phyloP scores from a whole-genome alignment of 2,329 filamentous ascomycete species.

The Fusarium proliferatum region DNA sequence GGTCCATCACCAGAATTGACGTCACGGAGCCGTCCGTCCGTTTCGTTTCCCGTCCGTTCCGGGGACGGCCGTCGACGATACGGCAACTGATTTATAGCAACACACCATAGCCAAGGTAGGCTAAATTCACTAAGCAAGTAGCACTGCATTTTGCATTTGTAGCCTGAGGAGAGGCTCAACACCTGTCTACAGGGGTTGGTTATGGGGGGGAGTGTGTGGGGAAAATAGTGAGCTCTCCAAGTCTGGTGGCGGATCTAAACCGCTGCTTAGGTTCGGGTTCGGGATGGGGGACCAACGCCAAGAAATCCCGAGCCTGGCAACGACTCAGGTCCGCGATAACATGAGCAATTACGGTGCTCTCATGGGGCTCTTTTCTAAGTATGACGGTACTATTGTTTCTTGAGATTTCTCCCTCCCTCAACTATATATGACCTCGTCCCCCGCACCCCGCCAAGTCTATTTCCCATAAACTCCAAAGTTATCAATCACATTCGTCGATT shows the following conservation, averaged over 20 bases:
- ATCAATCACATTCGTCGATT: conserved; percentile 16
- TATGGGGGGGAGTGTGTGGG: conserved; percentile 17
- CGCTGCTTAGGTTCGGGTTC: conserved; percentile 24
- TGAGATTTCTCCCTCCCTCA: conserved; percentile 6
- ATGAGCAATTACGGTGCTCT: background rate
- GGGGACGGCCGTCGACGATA: conserved; percentile 18
- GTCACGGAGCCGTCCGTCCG: conserved; percentile 34
- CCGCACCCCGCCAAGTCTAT: conserved; percentile 31
- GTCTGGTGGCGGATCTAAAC: conserved; percentile 38
- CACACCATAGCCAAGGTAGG: conserved; percentile 15
- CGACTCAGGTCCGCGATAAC: conserved; percentile 26
- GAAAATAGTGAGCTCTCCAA: conserved; percentile 17
- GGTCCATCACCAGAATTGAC: conserved; percentile 11
- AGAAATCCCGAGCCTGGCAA: conserved; percentile 35
- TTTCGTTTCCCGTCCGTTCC: conserved; percentile 9
- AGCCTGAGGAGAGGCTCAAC: conserved; percentile 21
- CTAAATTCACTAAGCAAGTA: background rate
- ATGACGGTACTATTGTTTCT: conserved; percentile 19
- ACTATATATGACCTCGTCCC: conserved; percentile 42
- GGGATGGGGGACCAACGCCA: conserved; percentile 27
- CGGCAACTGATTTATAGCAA: conserved; percentile 19
- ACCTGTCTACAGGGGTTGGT: background rate
- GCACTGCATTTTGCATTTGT: background rate
- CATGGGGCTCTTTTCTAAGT: background rate
- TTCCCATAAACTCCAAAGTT: conserved; percentile 6